Evolutionary conservation across 176 grass and related monocot genomes (phyloP).

Genomic region (Rhipidocladum racemiflorum): DNA sequence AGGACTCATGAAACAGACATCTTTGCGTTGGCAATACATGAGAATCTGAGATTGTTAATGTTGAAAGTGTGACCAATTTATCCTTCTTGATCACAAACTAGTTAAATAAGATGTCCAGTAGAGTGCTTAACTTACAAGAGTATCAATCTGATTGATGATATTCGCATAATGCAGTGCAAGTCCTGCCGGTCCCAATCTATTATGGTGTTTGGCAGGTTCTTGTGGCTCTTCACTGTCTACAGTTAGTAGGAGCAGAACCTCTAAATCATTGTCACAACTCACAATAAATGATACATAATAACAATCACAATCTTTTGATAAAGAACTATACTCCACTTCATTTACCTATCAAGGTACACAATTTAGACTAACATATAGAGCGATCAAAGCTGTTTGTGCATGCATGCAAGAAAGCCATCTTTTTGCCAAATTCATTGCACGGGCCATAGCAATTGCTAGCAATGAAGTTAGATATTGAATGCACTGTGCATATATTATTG

Average conservation of each 20-base stretch:
- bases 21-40: slow-evolving; percentile 7
- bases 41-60: slow-evolving; percentile 10
- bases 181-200: slow-evolving; percentile 88
- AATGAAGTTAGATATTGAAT: slow-evolving; percentile 2
- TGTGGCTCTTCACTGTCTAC: slow-evolving; percentile 54
- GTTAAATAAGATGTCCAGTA: slow-evolving; percentile 18
- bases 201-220: slow-evolving; percentile 44
- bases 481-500: background rate
- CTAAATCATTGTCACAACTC: slow-evolving; percentile 20
- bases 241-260: slow-evolving; percentile 35
- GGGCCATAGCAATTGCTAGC: background rate
- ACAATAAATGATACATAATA: background rate
- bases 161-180: slow-evolving; percentile 97
- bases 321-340: background rate
- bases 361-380: no score
- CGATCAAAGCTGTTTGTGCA: slow-evolving; percentile 10
- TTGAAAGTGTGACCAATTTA: background rate
- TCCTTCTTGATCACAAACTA: slow-evolving; percentile 21
- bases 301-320: slow-evolving; percentile 14
- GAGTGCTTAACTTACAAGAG: slow-evolving; percentile 70
- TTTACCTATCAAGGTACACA: slow-evolving; percentile 11
- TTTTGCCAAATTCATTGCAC: background rate
- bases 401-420: background rate
- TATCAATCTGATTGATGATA: slow-evolving; percentile 90
- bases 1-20: slow-evolving; percentile 2